Evolutionary conservation across 1,139 yeast species (phyloP), one percentile per base, ranked within the genome.

Genomic region (Debaryomyces coudertii): DNA sequence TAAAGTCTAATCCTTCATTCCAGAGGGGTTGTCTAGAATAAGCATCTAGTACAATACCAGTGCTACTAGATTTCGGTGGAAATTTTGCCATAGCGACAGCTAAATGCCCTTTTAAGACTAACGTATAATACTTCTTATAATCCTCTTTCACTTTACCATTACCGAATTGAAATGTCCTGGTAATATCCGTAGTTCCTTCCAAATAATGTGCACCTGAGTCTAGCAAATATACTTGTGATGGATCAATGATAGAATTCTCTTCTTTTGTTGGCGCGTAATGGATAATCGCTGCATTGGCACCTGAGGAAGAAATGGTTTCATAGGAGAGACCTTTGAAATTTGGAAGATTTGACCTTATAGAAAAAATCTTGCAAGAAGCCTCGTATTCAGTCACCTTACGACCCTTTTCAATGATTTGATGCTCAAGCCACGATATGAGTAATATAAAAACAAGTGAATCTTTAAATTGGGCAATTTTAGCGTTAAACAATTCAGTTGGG

Each of bases 171-270:
- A 68, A 66, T 0, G 84, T 77, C 47, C 85, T 63, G 2, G 85
- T 47, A 22, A 47, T 49, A 28, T 49, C 53, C 1, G 85, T 80
- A 1, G 85, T 80, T 2, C 85, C 85, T 56, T 80, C 83, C 41
- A 80, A 63, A 54, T 69, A 80, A 12, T 80, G 85, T 4, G 80
- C 77, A 3, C 85, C 85, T 0, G 83, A 71, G 57, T 80, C 85
- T 31, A 77, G 53, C 33, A 80, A 62, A 48, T 71, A 78, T 1
- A 80, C 62, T 15, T 70, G 59, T 4, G 60, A 54, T 2, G 76
- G 73, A 51, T 79, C 79, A 45, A 80, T 73, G 0, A 65, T 52
- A 1, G 73, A 60, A 47, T 65, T 64, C 12, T 68, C 62, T 1
- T 69, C 69, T 31, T 68, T 64, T 1, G 80, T 70, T 7, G 85